Evolutionary conservation across 2,329 filamentous ascomycete species (phyloP), one percentile per base, ranked within the genome.

Genomic region (Botryotinia calthae): DNA sequence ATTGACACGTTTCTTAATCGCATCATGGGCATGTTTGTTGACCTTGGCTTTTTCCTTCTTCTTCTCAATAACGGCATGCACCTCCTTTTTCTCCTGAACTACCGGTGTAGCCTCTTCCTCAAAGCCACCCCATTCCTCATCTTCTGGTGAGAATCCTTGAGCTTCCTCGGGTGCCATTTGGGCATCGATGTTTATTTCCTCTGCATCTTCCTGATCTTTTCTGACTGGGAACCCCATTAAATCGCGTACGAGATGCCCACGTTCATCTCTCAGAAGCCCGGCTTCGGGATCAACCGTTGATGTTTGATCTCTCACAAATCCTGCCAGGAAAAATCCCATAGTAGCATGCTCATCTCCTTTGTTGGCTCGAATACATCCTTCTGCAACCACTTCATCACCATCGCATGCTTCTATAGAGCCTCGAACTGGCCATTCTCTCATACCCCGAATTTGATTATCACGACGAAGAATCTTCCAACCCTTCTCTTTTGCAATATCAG

Each of bases 321-420:
- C 93, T n/a, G 90, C 94, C 31, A 98, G 93, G 78, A 99, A 99
- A 82, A 99, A 98, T 0, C 96, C 95, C 88, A 98, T 97, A 0
- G 95, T 93, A 0, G 94, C 94, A 75, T 92, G 88, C 16, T 90
- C 90, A 77, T 95, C 94, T 40, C 89, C 92, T 77, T 95, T 93
- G 81, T 92, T 91, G 46, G 93, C 93, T 73, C 95, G 86, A 72
- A 98, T 91, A 79, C 94, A 97, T 4, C 87, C 92, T 40, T 95
- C 90, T 9, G 90, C 88, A 1, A 93, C 81, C 4, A 85, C 82
- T 58, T 85, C 79, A 69, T 89, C 83, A 1, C 86, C 87, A 7
- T 78, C 78, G 76, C 84, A 84, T 51, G 85, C 86, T 51, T 85
- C 85, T 54, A 79, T 79, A 59, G 72, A 74, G 31, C 90, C 92